Evolutionary conservation across 208 protist species (phyloP).

Genomic region (Phytomonas francai): DNA sequence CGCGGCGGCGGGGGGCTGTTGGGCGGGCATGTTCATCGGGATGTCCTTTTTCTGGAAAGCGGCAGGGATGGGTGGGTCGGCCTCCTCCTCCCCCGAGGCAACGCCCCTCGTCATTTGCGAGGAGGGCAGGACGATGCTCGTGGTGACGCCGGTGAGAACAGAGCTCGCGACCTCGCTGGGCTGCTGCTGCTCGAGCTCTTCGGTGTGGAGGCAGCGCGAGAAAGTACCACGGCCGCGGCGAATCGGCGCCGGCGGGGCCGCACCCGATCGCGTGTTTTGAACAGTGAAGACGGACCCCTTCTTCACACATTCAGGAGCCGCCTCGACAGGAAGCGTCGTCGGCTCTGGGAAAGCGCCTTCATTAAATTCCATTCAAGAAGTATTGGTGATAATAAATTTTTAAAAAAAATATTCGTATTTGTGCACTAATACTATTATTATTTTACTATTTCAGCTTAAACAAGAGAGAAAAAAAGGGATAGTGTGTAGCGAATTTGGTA

Average conservation of each 20-base stretch:
- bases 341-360: not conserved
- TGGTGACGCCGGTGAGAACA: slow-evolving; percentile 33
- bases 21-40: slow-evolving; percentile 18
- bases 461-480: not conserved
- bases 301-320: not conserved
- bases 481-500: not conserved
- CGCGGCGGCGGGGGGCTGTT: slow-evolving; percentile 11
- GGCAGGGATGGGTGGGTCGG: slow-evolving; percentile 28
- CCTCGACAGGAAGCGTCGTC: not conserved
- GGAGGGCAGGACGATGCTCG: slow-evolving; percentile 40
- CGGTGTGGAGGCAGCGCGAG: slow-evolving; percentile 53
- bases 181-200: slow-evolving; percentile 30
- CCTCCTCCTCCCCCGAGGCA: slow-evolving; percentile 16
- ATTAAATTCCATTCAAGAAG: not conserved
- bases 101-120: slow-evolving; percentile 18
- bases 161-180: slow-evolving; percentile 29
- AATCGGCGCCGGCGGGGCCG: slow-evolving; percentile 19
- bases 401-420: not conserved
- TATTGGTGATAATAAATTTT: not conserved
- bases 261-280: not conserved
- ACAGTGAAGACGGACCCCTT: slow-evolving; percentile 1
- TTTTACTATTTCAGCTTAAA: not conserved
- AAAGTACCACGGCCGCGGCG: slow-evolving; percentile 70
- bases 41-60: slow-evolving; percentile 42
- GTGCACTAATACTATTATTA: not conserved